Evolutionary conservation across 306 rosid species (phyloP).

Genomic region (Prosopis cineraria): DNA sequence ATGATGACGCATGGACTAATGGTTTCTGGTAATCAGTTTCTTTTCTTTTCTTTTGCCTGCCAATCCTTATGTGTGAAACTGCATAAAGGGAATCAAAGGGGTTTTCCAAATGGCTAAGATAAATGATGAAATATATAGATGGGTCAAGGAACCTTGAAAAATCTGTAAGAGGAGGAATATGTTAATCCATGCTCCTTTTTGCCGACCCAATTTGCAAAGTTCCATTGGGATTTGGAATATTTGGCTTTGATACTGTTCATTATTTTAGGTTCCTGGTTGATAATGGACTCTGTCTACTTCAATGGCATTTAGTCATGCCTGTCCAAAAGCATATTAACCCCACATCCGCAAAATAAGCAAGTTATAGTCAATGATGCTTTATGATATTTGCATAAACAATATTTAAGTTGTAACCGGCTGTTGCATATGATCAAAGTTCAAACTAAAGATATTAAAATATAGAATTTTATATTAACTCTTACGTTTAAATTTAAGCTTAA

Average conservation of each 20-base stretch:
- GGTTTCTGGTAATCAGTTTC: neutral
- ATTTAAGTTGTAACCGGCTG: neutral
- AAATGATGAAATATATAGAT: neutral
- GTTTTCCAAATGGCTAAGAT: constrained; percentile 25
- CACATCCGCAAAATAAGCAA: constrained; percentile 33
- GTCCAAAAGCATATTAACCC: constrained; percentile 37
- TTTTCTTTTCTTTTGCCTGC: neutral
- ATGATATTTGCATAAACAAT: neutral
- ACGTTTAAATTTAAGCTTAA: neutral
- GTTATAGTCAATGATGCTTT: constrained; percentile 22
- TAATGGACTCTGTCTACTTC: constrained; percentile 35
- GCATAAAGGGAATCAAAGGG: neutral
- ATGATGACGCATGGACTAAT: neutral
- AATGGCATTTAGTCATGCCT: constrained; percentile 29
- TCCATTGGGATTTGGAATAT: constrained; percentile 42
- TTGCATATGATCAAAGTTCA: neutral
- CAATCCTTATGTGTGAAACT: neutral
- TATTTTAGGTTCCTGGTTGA: constrained; percentile 24
- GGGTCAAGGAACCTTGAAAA: constrained; percentile 33
- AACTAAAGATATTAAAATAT: neutral
- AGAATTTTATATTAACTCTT: neutral
- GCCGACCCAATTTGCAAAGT: constrained; percentile 20
- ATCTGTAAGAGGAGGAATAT: constrained; percentile 23
- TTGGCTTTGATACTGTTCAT: constrained; percentile 16
- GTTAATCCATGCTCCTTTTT: constrained; percentile 18